Evolutionary conservation across 2,329 filamentous ascomycete species (phyloP).

Genomic region (Epichloe gansuensis): DNA sequence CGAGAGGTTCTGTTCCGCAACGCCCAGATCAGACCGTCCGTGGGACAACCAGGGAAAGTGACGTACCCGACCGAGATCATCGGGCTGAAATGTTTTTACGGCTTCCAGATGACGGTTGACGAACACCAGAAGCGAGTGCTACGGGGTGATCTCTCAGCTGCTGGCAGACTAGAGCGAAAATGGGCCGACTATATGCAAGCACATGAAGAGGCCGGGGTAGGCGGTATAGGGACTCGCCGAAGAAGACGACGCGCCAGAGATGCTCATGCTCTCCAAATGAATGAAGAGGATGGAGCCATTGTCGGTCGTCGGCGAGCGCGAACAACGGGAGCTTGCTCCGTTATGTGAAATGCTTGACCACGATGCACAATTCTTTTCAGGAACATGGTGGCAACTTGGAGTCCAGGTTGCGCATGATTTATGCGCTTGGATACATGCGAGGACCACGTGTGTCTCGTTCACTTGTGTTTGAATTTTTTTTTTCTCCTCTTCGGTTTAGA

Average conservation of each 20-base stretch:
- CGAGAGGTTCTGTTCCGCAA: conserved; percentile 80
- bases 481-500: neutral
- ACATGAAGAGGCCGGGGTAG: conserved; percentile 66
- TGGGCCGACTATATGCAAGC: conserved; percentile 95
- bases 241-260: conserved; percentile 67
- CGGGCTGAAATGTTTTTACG: conserved; percentile 83
- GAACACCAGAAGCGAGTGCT: conserved; percentile 83
- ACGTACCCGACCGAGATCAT: conserved; percentile 70
- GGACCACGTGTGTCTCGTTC: neutral
- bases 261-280: conserved; percentile 65
- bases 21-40: conserved; percentile 50
- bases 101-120: conserved; percentile 88
- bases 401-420: neutral
- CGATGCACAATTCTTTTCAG: neutral
- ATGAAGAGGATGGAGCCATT: conserved; percentile 61
- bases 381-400: neutral
- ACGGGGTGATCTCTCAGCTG: conserved; percentile 59
- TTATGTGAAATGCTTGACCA: conserved; percentile 42
- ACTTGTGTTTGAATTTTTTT: neutral
- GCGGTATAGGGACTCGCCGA: conserved; percentile 52
- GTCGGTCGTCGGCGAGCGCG: conserved; percentile 47
- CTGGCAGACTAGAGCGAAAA: conserved; percentile 69
- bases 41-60: conserved; percentile 23
- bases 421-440: neutral
- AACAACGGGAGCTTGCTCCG: conserved; percentile 45